Percentiles rank a stretch among this genome's conserved stretches.
Conservation (phyloP, 352 stramenopile species). For the Pythium brassicae region DNA sequence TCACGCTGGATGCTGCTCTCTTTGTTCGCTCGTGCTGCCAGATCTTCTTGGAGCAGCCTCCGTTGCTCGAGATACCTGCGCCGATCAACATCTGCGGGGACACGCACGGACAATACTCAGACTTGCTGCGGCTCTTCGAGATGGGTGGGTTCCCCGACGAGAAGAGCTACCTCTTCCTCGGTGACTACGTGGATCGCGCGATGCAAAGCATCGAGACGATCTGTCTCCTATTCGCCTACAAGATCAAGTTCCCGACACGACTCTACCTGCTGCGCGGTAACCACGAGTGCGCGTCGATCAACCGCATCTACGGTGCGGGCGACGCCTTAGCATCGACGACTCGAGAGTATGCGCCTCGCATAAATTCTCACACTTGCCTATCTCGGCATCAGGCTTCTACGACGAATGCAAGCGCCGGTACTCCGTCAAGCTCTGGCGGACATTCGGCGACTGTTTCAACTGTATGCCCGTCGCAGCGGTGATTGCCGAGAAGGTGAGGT, state of each 20-base stretch:
- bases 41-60: conserved; percentile 87
- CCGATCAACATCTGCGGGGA: conserved; percentile 96
- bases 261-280: conserved; percentile 83
- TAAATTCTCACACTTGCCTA: background rate
- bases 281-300: conserved; percentile 80
- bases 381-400: no score
- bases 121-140: conserved; percentile 96
- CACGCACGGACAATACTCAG: conserved; percentile 98
- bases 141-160: conserved; percentile 86
- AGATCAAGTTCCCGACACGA: conserved; percentile 86
- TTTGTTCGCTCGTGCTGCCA: background rate
- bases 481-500: conserved; percentile 91
- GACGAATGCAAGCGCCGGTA: conserved; percentile 97
- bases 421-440: conserved; percentile 91
- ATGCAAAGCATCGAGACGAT: conserved; percentile 87
- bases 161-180: conserved; percentile 77
- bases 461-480: conserved; percentile 96
- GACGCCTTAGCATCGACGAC: no score
- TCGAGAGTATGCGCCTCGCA: no score
- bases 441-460: conserved; percentile 98
- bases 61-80: conserved; percentile 90
- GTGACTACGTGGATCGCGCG: conserved; percentile 86
- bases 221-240: conserved; percentile 79
- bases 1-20: no score
- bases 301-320: conserved; percentile 74